Base-by-base conservation (phyloP, 352 stramenopile species). In the Phytophthora colocasiae region DNA sequence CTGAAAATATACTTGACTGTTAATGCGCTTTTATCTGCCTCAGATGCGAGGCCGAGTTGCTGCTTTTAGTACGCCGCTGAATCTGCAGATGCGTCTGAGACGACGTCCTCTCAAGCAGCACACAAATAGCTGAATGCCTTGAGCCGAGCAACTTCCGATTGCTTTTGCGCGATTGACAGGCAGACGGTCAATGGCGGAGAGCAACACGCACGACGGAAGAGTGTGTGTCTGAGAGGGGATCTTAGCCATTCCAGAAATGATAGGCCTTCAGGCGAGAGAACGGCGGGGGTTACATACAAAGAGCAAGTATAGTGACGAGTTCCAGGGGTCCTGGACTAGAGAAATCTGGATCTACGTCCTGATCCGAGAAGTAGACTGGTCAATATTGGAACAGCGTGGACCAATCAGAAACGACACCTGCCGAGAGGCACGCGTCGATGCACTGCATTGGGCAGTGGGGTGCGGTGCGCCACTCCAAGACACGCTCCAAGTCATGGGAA, bases 51-150 rank as follows among this genome's bases (percentile, higher is more conserved):
- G 51, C n/a, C 39, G 38, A 9, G 3, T 8, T 15, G 34, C 51
- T 58, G 38, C 11, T 58, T 58, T 49, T 58, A 58, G 51, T 39
- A 22, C 11, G 45, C 22, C 36, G 50, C 40, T 50, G 52, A 59
- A 49, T 41, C 26, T 58, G 46, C 15, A 53, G 41, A 46, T 54
- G 46, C 27, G 17, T 24, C 46, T 69, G 32, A 43, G 49, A 55
- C 34, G 60, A 29, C 9, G 57, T 32, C 19, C 40, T 48, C 49
- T 31, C 43, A 34, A 29, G 19, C 15, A 58, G 51, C 52, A 15
- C 31, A 63, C 40, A 62, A 77, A 73, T 77, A 72, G 69, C 53
- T 31, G 41, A 70, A 56, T 67, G 41, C 40, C 31, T 43, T 22
- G 14, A 31, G 31, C 31, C 31, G 31, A 36, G 31, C 31, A 36